These are phyloP conservation scores for Talaromyces proteolyticus DNA, from an alignment of 495 filamentous ascomycete species.

Conservation along the genomic window DNA sequence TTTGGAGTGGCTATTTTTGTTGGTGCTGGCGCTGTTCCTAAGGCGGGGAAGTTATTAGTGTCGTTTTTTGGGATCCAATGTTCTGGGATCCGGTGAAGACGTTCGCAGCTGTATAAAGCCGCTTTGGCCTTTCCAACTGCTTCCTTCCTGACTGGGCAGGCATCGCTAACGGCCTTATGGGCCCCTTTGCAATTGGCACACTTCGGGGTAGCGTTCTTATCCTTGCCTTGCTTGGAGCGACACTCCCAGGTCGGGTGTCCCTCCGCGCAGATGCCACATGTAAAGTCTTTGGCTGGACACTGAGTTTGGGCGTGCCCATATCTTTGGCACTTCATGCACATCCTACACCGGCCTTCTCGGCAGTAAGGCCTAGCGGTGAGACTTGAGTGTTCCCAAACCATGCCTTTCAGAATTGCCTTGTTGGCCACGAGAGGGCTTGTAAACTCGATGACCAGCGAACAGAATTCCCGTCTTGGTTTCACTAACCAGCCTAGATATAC, in stretches of 20 bases:
- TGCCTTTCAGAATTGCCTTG: conserved; percentile 7
- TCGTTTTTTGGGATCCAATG: neutral
- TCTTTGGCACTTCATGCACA: conserved; percentile 14
- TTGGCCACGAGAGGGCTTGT: conserved; percentile 14
- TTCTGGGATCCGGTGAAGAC: neutral
- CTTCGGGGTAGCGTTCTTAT: conserved; percentile 6
- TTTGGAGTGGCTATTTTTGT: neutral
- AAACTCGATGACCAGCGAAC: conserved; percentile 16
- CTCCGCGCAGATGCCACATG: conserved; percentile 8
- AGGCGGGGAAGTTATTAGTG: too few relatives aligned
- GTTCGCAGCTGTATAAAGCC: neutral
- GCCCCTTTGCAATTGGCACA: conserved; percentile 8
- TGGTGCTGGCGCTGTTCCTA: neutral
- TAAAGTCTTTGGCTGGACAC: conserved; percentile 5
- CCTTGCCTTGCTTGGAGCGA: neutral
- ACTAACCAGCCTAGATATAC: conserved; percentile 5
- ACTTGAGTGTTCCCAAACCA: conserved; percentile 9
- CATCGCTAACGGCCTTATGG: conserved; percentile 2
- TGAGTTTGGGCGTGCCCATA: conserved; percentile 13
- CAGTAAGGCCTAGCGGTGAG: conserved; percentile 6
- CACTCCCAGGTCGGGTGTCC: conserved; percentile 16
- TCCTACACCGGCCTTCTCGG: conserved; percentile 10
- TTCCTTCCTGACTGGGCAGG: conserved; percentile 1
- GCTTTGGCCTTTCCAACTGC: conserved; percentile 7
- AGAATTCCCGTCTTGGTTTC: conserved; percentile 1